Evolutionary conservation across 768 basidiomycete species (phyloP).

Genomic region (Kondoa malvinella): DNA sequence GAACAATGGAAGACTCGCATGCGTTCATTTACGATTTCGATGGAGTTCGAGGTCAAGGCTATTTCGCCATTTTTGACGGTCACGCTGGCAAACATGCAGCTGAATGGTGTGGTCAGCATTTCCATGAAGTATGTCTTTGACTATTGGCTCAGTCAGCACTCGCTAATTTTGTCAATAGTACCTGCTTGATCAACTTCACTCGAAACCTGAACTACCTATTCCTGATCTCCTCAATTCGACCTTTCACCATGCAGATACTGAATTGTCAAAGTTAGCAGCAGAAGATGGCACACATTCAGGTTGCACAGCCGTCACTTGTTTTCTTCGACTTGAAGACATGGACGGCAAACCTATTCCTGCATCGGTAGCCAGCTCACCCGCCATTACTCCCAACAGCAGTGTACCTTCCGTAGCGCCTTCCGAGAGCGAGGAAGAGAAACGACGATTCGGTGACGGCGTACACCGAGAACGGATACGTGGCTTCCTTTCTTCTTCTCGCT

Average conservation of each 20-base stretch:
- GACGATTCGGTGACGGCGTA: slow-evolving; percentile 12
- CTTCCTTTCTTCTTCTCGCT: neutral
- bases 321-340: slow-evolving; percentile 74
- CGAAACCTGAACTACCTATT: slow-evolving; percentile 42
- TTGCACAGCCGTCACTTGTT: slow-evolving; percentile 90
- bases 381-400: neutral
- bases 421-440: slow-evolving; percentile 10
- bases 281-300: slow-evolving; percentile 73
- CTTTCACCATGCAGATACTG: slow-evolving; percentile 77
- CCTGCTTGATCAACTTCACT: slow-evolving; percentile 51
- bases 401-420: neutral
- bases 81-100: slow-evolving; percentile 98
- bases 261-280: slow-evolving; percentile 66
- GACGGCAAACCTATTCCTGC: slow-evolving; percentile 37
- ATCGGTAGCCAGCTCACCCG: neutral
- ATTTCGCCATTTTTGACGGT: slow-evolving; percentile 95
- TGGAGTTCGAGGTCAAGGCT: slow-evolving; percentile 79
- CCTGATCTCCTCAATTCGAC: slow-evolving; percentile 84
- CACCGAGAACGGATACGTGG: slow-evolving; percentile 12
- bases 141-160: neutral
- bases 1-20: slow-evolving; percentile 88
- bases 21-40: slow-evolving; percentile 91
- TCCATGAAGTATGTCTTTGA: slow-evolving; percentile 53
- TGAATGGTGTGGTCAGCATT: slow-evolving; percentile 94
- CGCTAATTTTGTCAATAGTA: slow-evolving; percentile 33